phyloP scores from a whole-genome alignment of 805 yeast genomes.

The Lipomyces yamanashiensis region DNA sequence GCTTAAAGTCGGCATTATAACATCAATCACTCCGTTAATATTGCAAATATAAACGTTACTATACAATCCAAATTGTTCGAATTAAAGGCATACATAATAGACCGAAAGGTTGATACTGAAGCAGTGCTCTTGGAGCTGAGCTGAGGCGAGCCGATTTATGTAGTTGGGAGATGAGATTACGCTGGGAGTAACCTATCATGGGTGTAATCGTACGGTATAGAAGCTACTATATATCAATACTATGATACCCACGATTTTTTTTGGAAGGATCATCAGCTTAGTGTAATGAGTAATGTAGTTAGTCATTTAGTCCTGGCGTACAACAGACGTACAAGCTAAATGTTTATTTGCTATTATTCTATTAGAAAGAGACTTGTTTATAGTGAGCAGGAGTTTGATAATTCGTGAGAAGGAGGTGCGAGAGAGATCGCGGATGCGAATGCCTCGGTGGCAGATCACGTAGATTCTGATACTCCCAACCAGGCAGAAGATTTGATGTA shows the following conservation, averaged over 20 bases:
- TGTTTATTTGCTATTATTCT: too few relatives aligned
- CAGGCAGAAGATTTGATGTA: too few relatives aligned
- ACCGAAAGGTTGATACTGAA: background rate
- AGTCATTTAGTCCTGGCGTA: too few relatives aligned
- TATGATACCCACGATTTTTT: background rate
- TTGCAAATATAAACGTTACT: background rate
- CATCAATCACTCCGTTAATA: background rate
- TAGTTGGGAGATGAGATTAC: constrained; percentile 7
- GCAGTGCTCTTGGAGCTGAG: background rate
- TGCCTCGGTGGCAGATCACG: too few relatives aligned
- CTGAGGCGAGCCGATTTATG: background rate
- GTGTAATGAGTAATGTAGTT: too few relatives aligned
- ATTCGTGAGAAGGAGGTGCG: too few relatives aligned
- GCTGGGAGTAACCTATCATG: background rate
- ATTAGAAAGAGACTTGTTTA: too few relatives aligned
- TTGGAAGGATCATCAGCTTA: too few relatives aligned
- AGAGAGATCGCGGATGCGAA: too few relatives aligned
- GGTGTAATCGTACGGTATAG: background rate
- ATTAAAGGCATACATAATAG: constrained; percentile 1
- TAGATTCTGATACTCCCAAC: too few relatives aligned
- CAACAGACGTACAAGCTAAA: too few relatives aligned
- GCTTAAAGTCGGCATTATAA: constrained; percentile 26
- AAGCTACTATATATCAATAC: background rate
- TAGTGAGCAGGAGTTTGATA: too few relatives aligned
- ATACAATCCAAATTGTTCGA: background rate